A percentile compares a stretch with the other conserved stretches of the same genome.
Conservation (phyloP, 352 stramenopile genomes). For the Vaucheria bursata region DNA sequence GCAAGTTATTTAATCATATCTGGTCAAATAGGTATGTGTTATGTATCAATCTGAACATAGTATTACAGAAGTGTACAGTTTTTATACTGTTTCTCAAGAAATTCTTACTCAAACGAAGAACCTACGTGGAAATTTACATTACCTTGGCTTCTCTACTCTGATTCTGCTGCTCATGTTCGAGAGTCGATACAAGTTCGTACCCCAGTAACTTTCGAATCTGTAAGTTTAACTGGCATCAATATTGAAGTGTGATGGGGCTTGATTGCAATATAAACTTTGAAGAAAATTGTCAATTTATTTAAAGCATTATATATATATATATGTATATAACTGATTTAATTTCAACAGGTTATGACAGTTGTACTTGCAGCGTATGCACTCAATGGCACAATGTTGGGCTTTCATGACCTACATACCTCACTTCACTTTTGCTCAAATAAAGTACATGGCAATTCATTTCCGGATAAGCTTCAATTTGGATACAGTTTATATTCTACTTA, state of each 20-base stretch:
- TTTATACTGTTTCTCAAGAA: too few relatives aligned
- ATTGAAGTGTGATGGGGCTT: too few relatives aligned
- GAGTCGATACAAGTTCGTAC: conserved; percentile 63
- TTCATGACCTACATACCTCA: conserved; percentile 63
- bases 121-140: conserved; percentile 62
- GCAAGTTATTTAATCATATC: conserved; percentile 64
- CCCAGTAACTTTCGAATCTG: conserved; percentile 69
- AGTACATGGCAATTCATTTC: conserved; percentile 17
- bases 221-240: conserved; percentile 54
- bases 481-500: conserved; percentile 26
- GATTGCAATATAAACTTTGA: too few relatives aligned
- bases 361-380: conserved; percentile 70
- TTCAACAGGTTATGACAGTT: conserved; percentile 65
- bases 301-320: too few relatives aligned
- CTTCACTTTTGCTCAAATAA: conserved; percentile 29
- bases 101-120: conserved; percentile 35
- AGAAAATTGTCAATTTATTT: too few relatives aligned
- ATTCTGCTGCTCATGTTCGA: conserved; percentile 58
- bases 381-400: conserved; percentile 71
- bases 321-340: too few relatives aligned
- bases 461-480: conserved; percentile 38
- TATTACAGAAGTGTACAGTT: too few relatives aligned
- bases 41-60: neutral
- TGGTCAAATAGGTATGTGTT: conserved; percentile 14
- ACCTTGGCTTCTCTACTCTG: conserved; percentile 74